Evolutionary conservation across 768 basidiomycete genomes (phyloP).

Genomic region (Myochromella boudieri): DNA sequence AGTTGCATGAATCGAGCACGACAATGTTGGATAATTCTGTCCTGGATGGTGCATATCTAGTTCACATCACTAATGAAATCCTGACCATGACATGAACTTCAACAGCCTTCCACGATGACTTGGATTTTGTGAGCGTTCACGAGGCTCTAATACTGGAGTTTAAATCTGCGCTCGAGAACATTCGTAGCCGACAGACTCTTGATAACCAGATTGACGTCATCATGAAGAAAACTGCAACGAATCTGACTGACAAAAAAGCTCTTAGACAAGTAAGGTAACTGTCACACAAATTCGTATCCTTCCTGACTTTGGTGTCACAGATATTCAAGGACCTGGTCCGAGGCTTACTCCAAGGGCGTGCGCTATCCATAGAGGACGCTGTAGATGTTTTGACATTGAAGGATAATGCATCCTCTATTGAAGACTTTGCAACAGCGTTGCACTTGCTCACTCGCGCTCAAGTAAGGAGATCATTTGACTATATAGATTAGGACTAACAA

Average conservation of each 20-base stretch:
- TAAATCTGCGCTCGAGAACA: slow-evolving; percentile 41
- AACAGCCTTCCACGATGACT: slow-evolving; percentile 78
- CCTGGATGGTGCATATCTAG: slow-evolving; percentile 50
- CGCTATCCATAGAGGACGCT: slow-evolving; percentile 74
- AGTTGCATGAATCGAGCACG: slow-evolving; percentile 60
- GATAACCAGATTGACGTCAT: slow-evolving; percentile 71
- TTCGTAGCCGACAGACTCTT: slow-evolving; percentile 60
- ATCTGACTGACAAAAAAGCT: slow-evolving; percentile 45
- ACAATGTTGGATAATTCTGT: slow-evolving; percentile 46
- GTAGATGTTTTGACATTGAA: slow-evolving; percentile 86
- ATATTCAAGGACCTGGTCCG: slow-evolving; percentile 71
- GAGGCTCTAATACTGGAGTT: slow-evolving; percentile 66
- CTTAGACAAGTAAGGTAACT: slow-evolving; percentile 46
- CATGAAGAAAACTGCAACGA: slow-evolving; percentile 50
- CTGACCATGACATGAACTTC: slow-evolving; percentile 10
- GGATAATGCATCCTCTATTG: slow-evolving; percentile 60
- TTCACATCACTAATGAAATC: background rate
- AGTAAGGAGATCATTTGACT: slow-evolving; percentile 32
- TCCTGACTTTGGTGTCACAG: slow-evolving; percentile 31
- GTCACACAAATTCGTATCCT: background rate
- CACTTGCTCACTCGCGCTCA: slow-evolving; percentile 59
- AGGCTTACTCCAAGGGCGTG: slow-evolving; percentile 70
- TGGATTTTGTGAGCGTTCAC: slow-evolving; percentile 88
- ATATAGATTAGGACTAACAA: background rate
- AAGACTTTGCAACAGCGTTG: slow-evolving; percentile 69